Percentiles rank a stretch among this genome's conserved stretches.
Evolutionary conservation across 148 eudicot species (phyloP).

Genomic region (Salicornia ramosissima): DNA sequence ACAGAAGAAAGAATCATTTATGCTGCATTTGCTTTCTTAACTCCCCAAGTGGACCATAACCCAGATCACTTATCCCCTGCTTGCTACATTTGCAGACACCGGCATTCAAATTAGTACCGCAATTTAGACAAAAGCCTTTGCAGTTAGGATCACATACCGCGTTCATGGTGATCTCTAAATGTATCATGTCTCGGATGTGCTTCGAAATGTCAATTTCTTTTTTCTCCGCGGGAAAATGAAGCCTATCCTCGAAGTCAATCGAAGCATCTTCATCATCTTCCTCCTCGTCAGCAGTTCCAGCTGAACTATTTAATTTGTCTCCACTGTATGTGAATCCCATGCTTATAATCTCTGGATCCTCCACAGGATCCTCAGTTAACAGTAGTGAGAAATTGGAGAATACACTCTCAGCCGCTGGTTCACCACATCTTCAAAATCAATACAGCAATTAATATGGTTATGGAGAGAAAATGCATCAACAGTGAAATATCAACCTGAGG

Average conservation of each 20-base stretch:
- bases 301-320: constrained; percentile 26
- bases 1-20: constrained; percentile 16
- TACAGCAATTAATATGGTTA: background rate
- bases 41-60: constrained; percentile 58
- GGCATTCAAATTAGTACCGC: constrained; percentile 66
- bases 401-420: constrained; percentile 58
- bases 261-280: constrained; percentile 45
- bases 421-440: constrained; percentile 58
- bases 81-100: constrained; percentile 48
- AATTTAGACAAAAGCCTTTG: constrained; percentile 71
- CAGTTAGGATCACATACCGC: constrained; percentile 67
- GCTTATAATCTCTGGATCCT: constrained; percentile 54
- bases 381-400: constrained; percentile 70
- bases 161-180: constrained; percentile 68
- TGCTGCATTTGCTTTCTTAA: constrained; percentile 64
- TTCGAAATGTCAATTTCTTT: constrained; percentile 83
- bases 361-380: constrained; percentile 68
- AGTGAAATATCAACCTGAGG: background rate
- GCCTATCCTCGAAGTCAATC: constrained; percentile 68
- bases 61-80: constrained; percentile 24
- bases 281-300: constrained; percentile 25
- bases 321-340: constrained; percentile 62
- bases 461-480: background rate
- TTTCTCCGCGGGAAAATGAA: constrained; percentile 62
- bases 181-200: constrained; percentile 78